Evolutionary conservation across 257 asterid species (phyloP), one percentile per base, ranked within the genome.

Genomic region (Hygrophila difformis): DNA sequence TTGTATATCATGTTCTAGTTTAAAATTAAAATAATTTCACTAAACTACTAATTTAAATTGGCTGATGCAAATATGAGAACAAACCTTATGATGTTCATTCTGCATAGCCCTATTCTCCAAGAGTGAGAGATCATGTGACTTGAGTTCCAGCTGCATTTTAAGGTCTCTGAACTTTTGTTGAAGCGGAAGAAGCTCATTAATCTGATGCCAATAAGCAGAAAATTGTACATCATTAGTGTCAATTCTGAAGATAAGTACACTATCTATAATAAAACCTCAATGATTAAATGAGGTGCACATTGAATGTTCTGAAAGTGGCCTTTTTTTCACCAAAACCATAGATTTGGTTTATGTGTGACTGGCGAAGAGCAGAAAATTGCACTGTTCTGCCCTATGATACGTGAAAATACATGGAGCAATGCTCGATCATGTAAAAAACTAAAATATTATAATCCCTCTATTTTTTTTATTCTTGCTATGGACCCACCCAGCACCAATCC

Each of bases 61-160:
- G 61, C 50, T 17, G 12, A 39, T 24, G 48, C 29, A 39, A 26
- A 47, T 11, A 33, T 19, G 53, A 60, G 49, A 48, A 17, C 19
- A 68, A 62, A 91, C 99, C 99, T 91, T 87, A 65, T 91, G 96
- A 71, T 91, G 95, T 78, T 86, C 99, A 56, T 81, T 82, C 58
- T 91, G 96, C 74, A 78, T 81, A 12, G 93, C 95, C 74, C 96
- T 74, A 66, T 63, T 75, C 75, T 86, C 92, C 35, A 68, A 48
- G 60, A 91, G 78, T 22, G 88, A 74, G 54, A 91, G 95, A 60
- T 91, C 99, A 64, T 82, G 85, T 41, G 89, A 74, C 70, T 87
- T 81, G 72, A 91, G 93, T 68, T 82, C 99, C 63, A 82, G 56
- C 62, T 82, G 84, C 49, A 78, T 64, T 77, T 74, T 87, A 34